Base-by-base conservation (phyloP, 306 rosid species). In the Astragalus glycyphyllos region DNA sequence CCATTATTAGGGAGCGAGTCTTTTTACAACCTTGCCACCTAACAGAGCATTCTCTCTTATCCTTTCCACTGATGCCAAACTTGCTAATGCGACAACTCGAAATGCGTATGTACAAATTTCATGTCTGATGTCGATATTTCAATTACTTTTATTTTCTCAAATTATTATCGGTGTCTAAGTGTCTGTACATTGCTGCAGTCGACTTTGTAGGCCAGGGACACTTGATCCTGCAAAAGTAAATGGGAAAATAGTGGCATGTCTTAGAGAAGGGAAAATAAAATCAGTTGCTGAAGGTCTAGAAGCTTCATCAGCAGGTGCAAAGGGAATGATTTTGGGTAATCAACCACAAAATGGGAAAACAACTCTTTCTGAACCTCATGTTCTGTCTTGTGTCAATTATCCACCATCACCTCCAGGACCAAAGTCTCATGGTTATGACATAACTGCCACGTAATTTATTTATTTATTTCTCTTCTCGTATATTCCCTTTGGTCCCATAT, bases 191-290 rank as follows among this genome's bases (percentile, higher is more conserved):
- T 20, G 0, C 13, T 68, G 62, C 56, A 76, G 80, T 49, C 59
- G 4, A 47, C 42, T 86, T 0, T 89, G 96, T 58, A 16, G 4
- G 57, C 35, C 59, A 1, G 74, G 79, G n/a, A 71, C 84, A 8
- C 89, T 86, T 16, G 86, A 86, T 48, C 82, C 82, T 1, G 26
- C 50, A 42, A 86, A 86, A 79, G 88, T 77, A 31, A 75, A 56
- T 3, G 96, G 91, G 23, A 89, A 84, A 60, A 77, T 89, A 40
- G 57, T 86, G 77, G 68, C 72, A 4, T 89, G 89, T 13, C 4
- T 48, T 31, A 47, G 88, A 29, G 92, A 82, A 0, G 67, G 81
- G 1, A 80, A 23, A 40, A 78, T 35, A 60, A 88, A 87, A 84
- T 40, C 67, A 54, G 67, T 74, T 4, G 68, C 50, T 2, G 83